Percentiles rank a stretch among this genome's conserved stretches.
Evolutionary conservation across 225 moss, liverwort and hornwort species (phyloP).

Genomic region (Sphagnum tenellum): DNA sequence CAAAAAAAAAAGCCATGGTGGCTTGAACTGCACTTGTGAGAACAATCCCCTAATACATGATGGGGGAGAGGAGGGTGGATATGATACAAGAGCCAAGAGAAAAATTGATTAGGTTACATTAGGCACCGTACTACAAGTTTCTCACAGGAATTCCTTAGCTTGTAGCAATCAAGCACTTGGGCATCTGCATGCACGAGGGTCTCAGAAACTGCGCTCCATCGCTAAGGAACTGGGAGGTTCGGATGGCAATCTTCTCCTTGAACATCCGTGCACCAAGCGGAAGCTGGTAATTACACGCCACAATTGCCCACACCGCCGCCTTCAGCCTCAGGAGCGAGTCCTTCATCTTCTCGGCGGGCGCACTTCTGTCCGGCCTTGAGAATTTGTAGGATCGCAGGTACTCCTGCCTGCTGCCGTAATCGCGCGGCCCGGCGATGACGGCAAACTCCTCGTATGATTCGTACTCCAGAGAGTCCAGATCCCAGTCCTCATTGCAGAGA

Average conservation of each 20-base stretch:
- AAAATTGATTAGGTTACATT: too few species aligned
- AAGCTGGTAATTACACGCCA: conserved; percentile 45
- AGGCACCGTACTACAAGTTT: too few species aligned
- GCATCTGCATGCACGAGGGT: conserved; percentile 55
- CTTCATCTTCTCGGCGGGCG: conserved; percentile 40
- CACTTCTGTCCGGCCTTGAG: conserved; percentile 26
- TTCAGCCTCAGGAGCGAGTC: conserved; percentile 37
- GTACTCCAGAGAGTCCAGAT: background rate
- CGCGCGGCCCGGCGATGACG: conserved; percentile 28
- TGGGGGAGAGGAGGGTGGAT: too few species aligned
- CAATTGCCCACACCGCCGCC: conserved; percentile 42
- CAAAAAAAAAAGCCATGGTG: too few species aligned
- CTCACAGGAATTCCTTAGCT: background rate
- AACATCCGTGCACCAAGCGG: conserved; percentile 32
- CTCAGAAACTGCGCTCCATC: conserved; percentile 29
- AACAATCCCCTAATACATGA: too few species aligned
- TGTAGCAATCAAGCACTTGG: conserved; percentile 35
- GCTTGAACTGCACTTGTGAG: too few species aligned
- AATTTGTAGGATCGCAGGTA: conserved; percentile 56
- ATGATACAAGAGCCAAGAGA: too few species aligned
- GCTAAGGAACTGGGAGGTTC: conserved; percentile 32
- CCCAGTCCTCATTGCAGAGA: background rate
- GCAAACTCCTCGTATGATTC: conserved; percentile 7
- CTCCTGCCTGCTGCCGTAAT: conserved; percentile 49
- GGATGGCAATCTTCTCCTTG: conserved; percentile 35